Conservation (phyloP, 139 green algal genomes). For the Volvox africanus region DNA sequence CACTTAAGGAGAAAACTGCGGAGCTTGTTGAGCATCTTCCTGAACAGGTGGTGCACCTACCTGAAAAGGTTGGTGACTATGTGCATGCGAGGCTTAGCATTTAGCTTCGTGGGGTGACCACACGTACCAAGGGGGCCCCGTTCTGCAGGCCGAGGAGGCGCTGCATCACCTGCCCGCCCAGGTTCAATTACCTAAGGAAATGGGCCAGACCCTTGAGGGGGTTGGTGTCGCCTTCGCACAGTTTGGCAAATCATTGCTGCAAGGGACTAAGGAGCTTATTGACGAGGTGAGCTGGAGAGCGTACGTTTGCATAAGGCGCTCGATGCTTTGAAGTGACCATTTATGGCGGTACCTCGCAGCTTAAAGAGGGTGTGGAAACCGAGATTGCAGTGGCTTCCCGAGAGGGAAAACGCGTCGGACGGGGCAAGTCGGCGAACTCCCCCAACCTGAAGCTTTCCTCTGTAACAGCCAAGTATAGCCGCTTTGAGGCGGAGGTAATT, state of each 20-base stretch:
- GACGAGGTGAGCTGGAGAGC: slow-evolving; percentile 61
- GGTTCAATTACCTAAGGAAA: neutral
- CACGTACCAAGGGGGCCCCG: neutral
- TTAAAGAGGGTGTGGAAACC: slow-evolving; percentile 74
- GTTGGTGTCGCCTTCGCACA: slow-evolving; percentile 53
- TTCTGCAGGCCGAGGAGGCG: slow-evolving; percentile 31
- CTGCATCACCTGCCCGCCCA: slow-evolving; percentile 1
- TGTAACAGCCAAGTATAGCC: slow-evolving; percentile 66
- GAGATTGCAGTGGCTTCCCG: slow-evolving; percentile 70
- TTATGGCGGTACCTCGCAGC: slow-evolving; percentile 27
- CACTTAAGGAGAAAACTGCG: slow-evolving; percentile 59
- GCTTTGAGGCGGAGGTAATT: slow-evolving; percentile 81
- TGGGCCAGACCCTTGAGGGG: slow-evolving; percentile 32
- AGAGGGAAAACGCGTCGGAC: slow-evolving; percentile 49
- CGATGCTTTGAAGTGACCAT: no score
- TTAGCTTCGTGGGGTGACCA: no score
- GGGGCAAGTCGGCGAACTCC: neutral
- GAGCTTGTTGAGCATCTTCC: slow-evolving; percentile 67
- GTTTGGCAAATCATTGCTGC: slow-evolving; percentile 64
- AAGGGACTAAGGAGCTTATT: slow-evolving; percentile 79
- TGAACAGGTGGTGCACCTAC: slow-evolving; percentile 60
- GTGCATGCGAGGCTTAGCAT: neutral
- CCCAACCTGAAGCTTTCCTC: slow-evolving; percentile 24
- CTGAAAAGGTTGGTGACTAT: slow-evolving; percentile 46
- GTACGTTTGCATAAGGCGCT: neutral